Evolutionary conservation across 495 filamentous ascomycete genomes (phyloP), one percentile per base, ranked within the genome.

Genomic region (Aspergillus biplanus): DNA sequence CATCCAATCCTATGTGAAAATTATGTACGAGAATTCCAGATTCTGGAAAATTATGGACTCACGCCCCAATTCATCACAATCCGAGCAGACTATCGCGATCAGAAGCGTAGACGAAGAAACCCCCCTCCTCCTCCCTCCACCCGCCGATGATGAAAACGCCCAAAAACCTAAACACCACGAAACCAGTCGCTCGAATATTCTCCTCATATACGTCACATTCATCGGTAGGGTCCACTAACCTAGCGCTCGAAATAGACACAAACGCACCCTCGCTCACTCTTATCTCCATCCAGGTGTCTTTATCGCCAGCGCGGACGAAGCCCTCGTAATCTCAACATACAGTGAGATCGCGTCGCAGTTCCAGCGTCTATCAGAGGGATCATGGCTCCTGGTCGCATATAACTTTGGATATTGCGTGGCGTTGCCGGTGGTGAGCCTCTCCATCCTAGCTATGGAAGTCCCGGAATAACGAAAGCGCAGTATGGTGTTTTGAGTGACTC

Each of bases 321-420:
- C 70, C 2, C 48, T 79, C 13, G 69, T 79, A 9, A 59, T 67
- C n/a, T 73, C 76, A 0, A 77, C 72, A 0, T 75, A 74, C 52
- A 65, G 62, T 42, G 48, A 69, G 5, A 73, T 79, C 47, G 73
- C 74, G 0, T 79, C 76, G 15, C 61, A 71, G 32, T 76, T 77
- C 52, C 54, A 74, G 34, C 65, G 44, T 18, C 66, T 71, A 7
- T 63, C 69, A 0, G 63, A 69, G 15, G 75, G 70, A 0, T 68
- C 73, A 31, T 77, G 71, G 74, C 58, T 79, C 12, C 59, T 79
- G 27, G 69, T 68, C 6, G 67, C 65, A 1, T 79, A 77, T 56
- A 72, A 69, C 49, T 69, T 77, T 44, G 76, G 73, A 21, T 77
- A 68, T 44, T 73, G 74, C 57, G 65, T 75, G 7, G 69, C 76